A percentile compares a stretch with the other conserved stretches of the same genome.
Conservation (phyloP, 108 stramenopile species). For the Hondaea fermentalgiana region DNA sequence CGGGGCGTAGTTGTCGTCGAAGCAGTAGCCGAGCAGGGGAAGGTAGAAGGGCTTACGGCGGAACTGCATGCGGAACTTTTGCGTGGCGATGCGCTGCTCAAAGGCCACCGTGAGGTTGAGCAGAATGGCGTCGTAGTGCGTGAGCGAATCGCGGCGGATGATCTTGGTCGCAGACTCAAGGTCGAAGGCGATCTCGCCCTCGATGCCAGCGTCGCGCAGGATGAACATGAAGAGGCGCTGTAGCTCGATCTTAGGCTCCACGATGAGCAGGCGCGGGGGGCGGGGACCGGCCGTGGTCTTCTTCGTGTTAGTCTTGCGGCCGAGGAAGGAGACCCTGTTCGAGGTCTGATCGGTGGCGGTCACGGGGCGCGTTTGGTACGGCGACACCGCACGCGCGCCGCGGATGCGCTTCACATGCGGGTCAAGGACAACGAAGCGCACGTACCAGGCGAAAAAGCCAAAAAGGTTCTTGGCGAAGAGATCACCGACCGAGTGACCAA, state of each 20-base stretch:
- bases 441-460: constrained; percentile 7
- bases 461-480: background rate
- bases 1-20: background rate
- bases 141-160: background rate
- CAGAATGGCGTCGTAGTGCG: background rate
- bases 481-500: background rate
- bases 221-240: background rate
- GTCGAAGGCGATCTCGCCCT: background rate
- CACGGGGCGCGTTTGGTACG: background rate
- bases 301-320: background rate
- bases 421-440: background rate
- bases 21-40: background rate
- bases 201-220: background rate
- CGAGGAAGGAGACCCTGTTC: background rate
- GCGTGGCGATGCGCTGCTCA: background rate
- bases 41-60: background rate
- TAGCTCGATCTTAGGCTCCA: background rate
- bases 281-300: background rate
- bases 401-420: background rate
- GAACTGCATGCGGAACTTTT: background rate
- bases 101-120: background rate
- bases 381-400: background rate
- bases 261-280: background rate
- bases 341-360: background rate
- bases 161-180: background rate